Percentiles rank a stretch among this genome's conserved stretches.
phyloP scores from a whole-genome alignment of 768 basidiomycete genomes.

The Multifurca ochricompacta region DNA sequence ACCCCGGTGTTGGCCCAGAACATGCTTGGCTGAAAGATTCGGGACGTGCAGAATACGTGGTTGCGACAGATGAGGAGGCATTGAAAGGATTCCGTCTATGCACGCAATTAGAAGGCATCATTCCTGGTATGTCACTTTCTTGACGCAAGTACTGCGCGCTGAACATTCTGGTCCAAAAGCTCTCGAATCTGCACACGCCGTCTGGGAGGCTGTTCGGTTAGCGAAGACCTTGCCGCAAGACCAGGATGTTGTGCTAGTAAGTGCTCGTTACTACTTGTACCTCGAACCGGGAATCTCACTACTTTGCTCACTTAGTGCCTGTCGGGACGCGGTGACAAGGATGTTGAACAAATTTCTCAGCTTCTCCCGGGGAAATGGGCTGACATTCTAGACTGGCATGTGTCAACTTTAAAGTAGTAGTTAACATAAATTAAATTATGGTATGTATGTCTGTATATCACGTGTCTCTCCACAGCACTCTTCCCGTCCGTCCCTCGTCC shows the following conservation, averaged over 20 bases:
- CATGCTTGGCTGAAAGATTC: constrained; percentile 97
- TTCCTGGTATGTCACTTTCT: constrained; percentile 57
- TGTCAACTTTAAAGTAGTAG: constrained; percentile 32
- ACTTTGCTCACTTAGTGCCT: constrained; percentile 51
- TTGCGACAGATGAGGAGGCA: constrained; percentile 90
- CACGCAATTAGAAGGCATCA: constrained; percentile 94
- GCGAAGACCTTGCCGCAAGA: constrained; percentile 83
- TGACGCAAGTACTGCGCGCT: background rate
- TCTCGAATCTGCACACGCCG: constrained; percentile 90
- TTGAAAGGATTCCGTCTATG: constrained; percentile 85
- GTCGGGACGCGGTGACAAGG: constrained; percentile 95
- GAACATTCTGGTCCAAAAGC: constrained; percentile 40
- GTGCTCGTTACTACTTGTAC: constrained; percentile 28
- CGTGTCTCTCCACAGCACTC: too few species aligned
- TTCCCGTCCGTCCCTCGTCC: too few species aligned
- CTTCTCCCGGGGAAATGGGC: constrained; percentile 92
- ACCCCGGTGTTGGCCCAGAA: constrained; percentile 96
- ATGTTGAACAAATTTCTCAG: constrained; percentile 94
- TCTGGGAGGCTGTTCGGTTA: constrained; percentile 84
- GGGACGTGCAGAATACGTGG: constrained; percentile 86
- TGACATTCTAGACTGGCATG: constrained; percentile 88
- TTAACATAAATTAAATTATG: background rate
- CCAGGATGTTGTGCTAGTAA: constrained; percentile 81
- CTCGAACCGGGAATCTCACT: background rate
- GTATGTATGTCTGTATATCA: too few species aligned